phyloP scores from a whole-genome alignment of 768 basidiomycete species.

The Gyrodon lividus region DNA sequence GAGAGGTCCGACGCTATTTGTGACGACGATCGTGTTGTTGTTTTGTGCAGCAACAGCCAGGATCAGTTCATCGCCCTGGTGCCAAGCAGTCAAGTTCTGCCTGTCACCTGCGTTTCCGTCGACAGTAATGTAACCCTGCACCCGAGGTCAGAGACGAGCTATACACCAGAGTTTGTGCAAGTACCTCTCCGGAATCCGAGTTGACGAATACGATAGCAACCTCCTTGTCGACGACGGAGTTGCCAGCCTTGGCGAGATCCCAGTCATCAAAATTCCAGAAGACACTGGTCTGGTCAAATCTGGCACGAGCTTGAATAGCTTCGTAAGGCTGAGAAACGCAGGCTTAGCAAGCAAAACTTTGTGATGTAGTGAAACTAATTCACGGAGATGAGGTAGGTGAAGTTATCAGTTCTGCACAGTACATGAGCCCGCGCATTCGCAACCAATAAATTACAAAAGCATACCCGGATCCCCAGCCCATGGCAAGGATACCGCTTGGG shows the following conservation, averaged over 20 bases:
- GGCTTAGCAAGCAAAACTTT: not conserved
- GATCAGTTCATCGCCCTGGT: slow-evolving; percentile 39
- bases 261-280: slow-evolving; percentile 73
- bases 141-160: not conserved
- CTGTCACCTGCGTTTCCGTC: slow-evolving; percentile 48
- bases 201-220: slow-evolving; percentile 81
- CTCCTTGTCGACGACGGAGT: slow-evolving; percentile 47
- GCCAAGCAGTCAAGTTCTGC: slow-evolving; percentile 41
- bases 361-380: slow-evolving; percentile 19
- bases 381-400: slow-evolving; percentile 78
- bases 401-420: slow-evolving; percentile 54
- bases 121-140: slow-evolving; percentile 52
- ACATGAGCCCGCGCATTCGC: not conserved
- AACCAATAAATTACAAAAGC: slow-evolving; percentile 4
- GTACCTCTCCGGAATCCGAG: slow-evolving; percentile 78
- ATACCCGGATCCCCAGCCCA: slow-evolving; percentile 89
- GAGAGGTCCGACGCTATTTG: slow-evolving; percentile 76
- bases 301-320: slow-evolving; percentile 74
- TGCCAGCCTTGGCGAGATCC: slow-evolving; percentile 50
- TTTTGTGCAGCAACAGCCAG: slow-evolving; percentile 62
- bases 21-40: slow-evolving; percentile 77
- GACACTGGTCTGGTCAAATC: slow-evolving; percentile 61
- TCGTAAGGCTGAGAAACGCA: slow-evolving; percentile 58
- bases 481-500: slow-evolving; percentile 70
- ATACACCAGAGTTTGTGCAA: not conserved